These are phyloP conservation scores for Solanum hybrid DNA, from an alignment of 305 asterid species.

Conservation along the genomic window DNA sequence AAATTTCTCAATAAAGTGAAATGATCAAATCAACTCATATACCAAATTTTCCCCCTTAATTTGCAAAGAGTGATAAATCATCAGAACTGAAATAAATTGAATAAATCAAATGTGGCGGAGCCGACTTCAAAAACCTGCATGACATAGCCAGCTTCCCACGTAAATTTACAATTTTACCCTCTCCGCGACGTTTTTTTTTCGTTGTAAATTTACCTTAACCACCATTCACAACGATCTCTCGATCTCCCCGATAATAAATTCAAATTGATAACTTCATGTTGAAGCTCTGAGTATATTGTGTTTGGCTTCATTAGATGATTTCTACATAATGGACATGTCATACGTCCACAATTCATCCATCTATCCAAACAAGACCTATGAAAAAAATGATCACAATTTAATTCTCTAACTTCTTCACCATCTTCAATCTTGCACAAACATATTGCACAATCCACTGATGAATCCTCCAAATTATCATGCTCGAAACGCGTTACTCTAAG, in stretches of 20 bases:
- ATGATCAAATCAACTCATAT: not conserved
- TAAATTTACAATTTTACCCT: not conserved
- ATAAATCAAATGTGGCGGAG: not conserved
- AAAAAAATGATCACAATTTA: not conserved
- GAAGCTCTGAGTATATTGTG: not conserved
- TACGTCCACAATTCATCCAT: slow-evolving; percentile 17
- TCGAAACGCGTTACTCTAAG: not conserved
- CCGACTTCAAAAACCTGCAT: not conserved
- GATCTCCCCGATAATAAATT: not conserved
- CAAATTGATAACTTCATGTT: slow-evolving; percentile 4
- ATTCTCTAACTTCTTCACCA: not conserved
- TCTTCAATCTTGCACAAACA: not conserved
- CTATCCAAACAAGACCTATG: slow-evolving; percentile 24
- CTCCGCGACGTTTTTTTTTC: too few species aligned
- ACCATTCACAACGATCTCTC: slow-evolving; percentile 11
- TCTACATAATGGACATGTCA: slow-evolving; percentile 27
- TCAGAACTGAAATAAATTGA: not conserved
- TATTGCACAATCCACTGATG: not conserved
- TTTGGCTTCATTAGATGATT: not conserved
- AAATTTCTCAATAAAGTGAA: not conserved
- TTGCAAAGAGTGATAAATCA: not conserved
- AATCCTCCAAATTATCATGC: not conserved
- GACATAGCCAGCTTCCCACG: not conserved
- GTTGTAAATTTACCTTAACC: slow-evolving; percentile 1
- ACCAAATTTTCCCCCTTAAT: not conserved